Evolutionary conservation across 2,329 filamentous ascomycete species (phyloP).

Genomic region (Colletotrichum noveboracense): DNA sequence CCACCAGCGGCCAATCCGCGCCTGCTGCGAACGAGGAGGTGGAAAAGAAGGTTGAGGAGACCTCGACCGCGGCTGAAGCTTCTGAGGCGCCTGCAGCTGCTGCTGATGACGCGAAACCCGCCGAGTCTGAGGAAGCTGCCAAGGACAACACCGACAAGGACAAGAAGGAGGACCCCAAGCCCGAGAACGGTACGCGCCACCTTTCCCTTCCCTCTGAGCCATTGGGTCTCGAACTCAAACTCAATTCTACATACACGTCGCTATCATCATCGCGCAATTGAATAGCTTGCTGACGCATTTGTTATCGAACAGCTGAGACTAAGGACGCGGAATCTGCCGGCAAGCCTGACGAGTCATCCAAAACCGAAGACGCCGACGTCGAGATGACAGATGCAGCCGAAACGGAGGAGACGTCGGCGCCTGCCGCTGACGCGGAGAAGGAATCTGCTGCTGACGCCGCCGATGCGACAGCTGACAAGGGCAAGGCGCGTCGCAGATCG

Average conservation of each 20-base stretch:
- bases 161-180: slow-evolving; percentile 29
- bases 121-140: slow-evolving; percentile 27
- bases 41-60: slow-evolving; percentile 37
- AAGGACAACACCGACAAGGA: slow-evolving; percentile 26
- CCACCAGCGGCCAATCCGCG: slow-evolving; percentile 25
- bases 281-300: background rate
- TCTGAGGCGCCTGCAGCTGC: slow-evolving; percentile 24
- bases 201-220: background rate
- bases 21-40: slow-evolving; percentile 16
- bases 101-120: slow-evolving; percentile 27
- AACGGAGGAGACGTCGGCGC: slow-evolving; percentile 36
- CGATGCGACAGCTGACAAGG: slow-evolving; percentile 40
- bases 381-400: slow-evolving; percentile 68
- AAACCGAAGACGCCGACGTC: slow-evolving; percentile 47
- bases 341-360: slow-evolving; percentile 33
- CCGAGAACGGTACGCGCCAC: slow-evolving; percentile 34
- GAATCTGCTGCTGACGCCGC: slow-evolving; percentile 32
- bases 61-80: slow-evolving; percentile 35
- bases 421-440: slow-evolving; percentile 27
- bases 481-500: slow-evolving; percentile 75
- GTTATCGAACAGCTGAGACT: slow-evolving; percentile 26
- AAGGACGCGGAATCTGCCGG: slow-evolving; percentile 32
- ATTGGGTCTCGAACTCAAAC: background rate
- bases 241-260: background rate
- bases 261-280: slow-evolving; percentile 15